A percentile compares a stretch with the other conserved stretches of the same genome.
phyloP scores from a whole-genome alignment of 2,329 filamentous ascomycete genomes.

The Penicillium psychrosexuale region DNA sequence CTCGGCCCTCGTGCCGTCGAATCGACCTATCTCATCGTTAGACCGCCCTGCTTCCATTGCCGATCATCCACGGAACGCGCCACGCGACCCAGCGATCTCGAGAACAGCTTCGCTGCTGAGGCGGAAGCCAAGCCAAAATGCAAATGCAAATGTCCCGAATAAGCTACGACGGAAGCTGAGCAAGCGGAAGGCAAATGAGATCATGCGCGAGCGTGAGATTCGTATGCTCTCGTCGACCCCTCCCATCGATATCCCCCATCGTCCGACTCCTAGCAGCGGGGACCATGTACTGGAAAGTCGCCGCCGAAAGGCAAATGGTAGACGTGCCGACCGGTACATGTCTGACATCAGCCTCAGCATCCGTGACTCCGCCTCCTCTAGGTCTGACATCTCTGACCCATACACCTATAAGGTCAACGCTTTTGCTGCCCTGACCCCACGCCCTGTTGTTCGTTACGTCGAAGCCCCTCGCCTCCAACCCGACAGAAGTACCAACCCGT shows the following conservation, averaged over 20 bases:
- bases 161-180: slow-evolving; percentile 68
- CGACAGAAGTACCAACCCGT: slow-evolving; percentile 46
- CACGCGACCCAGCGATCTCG: slow-evolving; percentile 40
- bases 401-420: slow-evolving; percentile 76
- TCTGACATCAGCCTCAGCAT: slow-evolving; percentile 74
- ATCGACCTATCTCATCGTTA: slow-evolving; percentile 19
- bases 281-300: slow-evolving; percentile 51
- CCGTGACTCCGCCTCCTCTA: slow-evolving; percentile 70
- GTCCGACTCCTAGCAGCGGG: slow-evolving; percentile 59
- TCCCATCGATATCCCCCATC: slow-evolving; percentile 59
- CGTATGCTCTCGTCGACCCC: slow-evolving; percentile 70
- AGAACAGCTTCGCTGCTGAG: slow-evolving; percentile 50
- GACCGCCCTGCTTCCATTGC: slow-evolving; percentile 23
- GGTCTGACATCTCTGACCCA: slow-evolving; percentile 71
- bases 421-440: slow-evolving; percentile 76
- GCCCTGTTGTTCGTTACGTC: slow-evolving; percentile 76
- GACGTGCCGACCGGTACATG: slow-evolving; percentile 58
- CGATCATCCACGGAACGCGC: slow-evolving; percentile 15
- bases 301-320: slow-evolving; percentile 54
- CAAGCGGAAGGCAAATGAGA: slow-evolving; percentile 72
- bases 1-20: slow-evolving; percentile 12
- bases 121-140: slow-evolving; percentile 58
- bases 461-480: slow-evolving; percentile 59
- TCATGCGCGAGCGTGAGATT: slow-evolving; percentile 80
- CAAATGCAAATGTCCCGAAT: slow-evolving; percentile 42